phyloP scores from a whole-genome alignment of 441 rosid species.

The Erodium trifolium region DNA sequence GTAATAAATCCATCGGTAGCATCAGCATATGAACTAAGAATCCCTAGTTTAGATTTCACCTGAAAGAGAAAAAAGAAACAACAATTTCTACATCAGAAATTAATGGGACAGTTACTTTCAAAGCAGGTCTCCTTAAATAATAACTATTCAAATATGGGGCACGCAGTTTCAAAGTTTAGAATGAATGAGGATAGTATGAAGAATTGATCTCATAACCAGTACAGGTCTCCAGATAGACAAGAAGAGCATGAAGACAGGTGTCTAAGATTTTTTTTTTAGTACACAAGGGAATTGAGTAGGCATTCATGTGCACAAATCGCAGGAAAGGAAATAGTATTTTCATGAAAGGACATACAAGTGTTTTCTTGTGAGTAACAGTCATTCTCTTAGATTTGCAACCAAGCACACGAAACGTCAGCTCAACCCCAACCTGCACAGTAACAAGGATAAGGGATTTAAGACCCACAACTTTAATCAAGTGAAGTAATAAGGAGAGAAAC shows the following conservation, averaged over 20 bases:
- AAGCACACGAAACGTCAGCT: slow-evolving; percentile 81
- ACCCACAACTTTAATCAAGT: neutral
- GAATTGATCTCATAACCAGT: neutral
- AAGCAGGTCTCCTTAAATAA: neutral
- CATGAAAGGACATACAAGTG: slow-evolving; percentile 56
- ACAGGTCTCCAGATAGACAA: neutral
- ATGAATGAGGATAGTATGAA: slow-evolving; percentile 2
- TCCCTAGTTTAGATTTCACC: slow-evolving; percentile 87
- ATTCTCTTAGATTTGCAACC: slow-evolving; percentile 98
- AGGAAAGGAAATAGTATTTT: slow-evolving; percentile 16
- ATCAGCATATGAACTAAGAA: slow-evolving; percentile 81
- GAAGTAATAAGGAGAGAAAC: neutral
- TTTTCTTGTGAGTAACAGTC: slow-evolving; percentile 91
- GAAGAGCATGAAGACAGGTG: neutral
- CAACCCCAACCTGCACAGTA: slow-evolving; percentile 75
- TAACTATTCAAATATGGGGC: neutral
- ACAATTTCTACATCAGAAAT: slow-evolving; percentile 15
- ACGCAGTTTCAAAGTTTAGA: neutral
- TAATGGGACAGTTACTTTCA: neutral
- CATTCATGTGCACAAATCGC: slow-evolving; percentile 15
- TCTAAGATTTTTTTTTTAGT: neutral
- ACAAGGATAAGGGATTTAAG: slow-evolving; percentile 12
- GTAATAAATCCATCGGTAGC: slow-evolving; percentile 73
- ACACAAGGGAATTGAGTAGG: slow-evolving; percentile 3
- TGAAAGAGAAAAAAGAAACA: slow-evolving; percentile 31